Base-by-base conservation (phyloP, 306 rosid genomes). In the Neltuma alba region DNA sequence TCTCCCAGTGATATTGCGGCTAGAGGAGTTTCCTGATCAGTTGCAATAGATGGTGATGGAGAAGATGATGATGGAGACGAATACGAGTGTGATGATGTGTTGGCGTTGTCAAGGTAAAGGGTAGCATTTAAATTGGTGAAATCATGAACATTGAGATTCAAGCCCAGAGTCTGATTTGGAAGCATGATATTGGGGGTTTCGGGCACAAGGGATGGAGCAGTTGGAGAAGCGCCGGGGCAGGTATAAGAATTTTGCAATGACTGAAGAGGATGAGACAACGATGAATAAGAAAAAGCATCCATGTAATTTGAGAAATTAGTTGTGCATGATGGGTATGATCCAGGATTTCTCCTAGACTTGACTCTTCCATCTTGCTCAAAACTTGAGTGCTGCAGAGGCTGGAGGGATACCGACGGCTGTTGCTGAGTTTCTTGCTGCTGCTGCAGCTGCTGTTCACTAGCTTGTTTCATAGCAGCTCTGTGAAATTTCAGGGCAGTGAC, bases 401-500 rank as follows among this genome's bases (percentile, higher is more conserved):
- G 80, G 38, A 79, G 66, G 70, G 83, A 63, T 12, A 31, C 21
- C 34, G 74, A 75, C 65, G 74, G 72, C 38, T 81, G 71, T 30
- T 66, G 67, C 25, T 82, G 87, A 25, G 58, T 64, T 52, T 64
- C 70, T 1, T 77, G 87, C 1, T 87, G 86, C 4, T 86, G 83
- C 4, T 88, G n/a, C n/a, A n/a, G n/a, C n/a, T n/a, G 84, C 1
- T 79, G 71, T 47, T 89, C 84, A 45, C 6, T 82, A 48, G 89
- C 89, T 74, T 91, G 91, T 81, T 88, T 92, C 89, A 85, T 92
- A 8, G 94, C 33, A 10, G 92, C 98, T 76, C 98, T 87, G 52
- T 95, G 99, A 73, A 80, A 87, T 76, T 95, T 91, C 58, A 95
- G 88, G 75, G 97, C 98, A 75, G 86, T 85, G 57, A 81, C 91